phyloP scores from a whole-genome alignment of 2,329 filamentous ascomycete genomes.

The Calonectria hongkongensis region DNA sequence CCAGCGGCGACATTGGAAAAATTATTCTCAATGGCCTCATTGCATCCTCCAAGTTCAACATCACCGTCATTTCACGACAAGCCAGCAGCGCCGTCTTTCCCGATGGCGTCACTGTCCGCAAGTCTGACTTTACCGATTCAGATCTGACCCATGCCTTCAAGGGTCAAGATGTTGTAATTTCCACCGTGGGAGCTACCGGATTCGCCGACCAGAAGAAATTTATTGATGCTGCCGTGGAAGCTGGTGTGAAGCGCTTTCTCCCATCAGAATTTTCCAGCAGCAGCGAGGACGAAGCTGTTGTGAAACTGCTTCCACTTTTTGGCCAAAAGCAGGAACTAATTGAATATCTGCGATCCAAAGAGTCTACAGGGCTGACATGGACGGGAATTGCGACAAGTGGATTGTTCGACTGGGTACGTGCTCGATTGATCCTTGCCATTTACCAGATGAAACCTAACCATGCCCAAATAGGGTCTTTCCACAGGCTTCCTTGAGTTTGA shows the following conservation, averaged over 20 bases:
- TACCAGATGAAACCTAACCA: not conserved
- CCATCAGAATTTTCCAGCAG: slow-evolving; percentile 69
- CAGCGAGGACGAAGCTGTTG: slow-evolving; percentile 52
- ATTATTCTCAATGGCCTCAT: slow-evolving; percentile 42
- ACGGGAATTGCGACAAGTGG: slow-evolving; percentile 59
- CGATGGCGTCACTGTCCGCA: slow-evolving; percentile 31
- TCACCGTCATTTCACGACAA: slow-evolving; percentile 40
- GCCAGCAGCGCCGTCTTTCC: slow-evolving; percentile 40
- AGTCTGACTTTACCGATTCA: slow-evolving; percentile 38
- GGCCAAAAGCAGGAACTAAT: slow-evolving; percentile 45
- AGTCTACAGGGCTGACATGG: slow-evolving; percentile 47
- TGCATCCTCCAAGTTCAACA: slow-evolving; percentile 31
- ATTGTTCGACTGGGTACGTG: slow-evolving; percentile 48
- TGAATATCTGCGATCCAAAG: slow-evolving; percentile 38
- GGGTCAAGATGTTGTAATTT: slow-evolving; percentile 58
- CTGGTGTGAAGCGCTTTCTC: slow-evolving; percentile 72
- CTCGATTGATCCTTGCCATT: not conserved
- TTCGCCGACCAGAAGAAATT: slow-evolving; percentile 68
- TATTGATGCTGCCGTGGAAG: slow-evolving; percentile 71
- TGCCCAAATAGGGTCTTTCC: slow-evolving; percentile 22
- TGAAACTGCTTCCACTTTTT: slow-evolving; percentile 47
- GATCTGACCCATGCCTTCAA: slow-evolving; percentile 37
- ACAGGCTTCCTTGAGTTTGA: slow-evolving; percentile 45
- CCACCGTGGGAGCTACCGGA: slow-evolving; percentile 62
- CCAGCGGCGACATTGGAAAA: slow-evolving; percentile 45